Percentiles rank a stretch among this genome's conserved stretches.
Conservation (phyloP, 2,329 filamentous ascomycete genomes). For the Curvularia eragrostidis region DNA sequence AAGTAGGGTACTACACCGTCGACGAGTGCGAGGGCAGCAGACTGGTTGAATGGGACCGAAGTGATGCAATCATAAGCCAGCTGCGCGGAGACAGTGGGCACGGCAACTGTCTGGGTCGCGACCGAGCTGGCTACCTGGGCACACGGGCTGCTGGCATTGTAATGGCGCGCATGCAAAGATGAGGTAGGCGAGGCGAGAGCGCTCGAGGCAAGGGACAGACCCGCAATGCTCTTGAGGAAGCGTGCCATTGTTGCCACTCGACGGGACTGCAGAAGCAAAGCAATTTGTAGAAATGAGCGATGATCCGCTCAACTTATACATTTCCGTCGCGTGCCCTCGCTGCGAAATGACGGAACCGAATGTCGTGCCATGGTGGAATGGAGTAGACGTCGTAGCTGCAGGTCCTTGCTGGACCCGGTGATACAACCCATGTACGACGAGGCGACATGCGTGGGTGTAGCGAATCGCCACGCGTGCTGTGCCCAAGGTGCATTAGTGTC, state of each 20-base stretch:
- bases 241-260: conserved; percentile 34
- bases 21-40: conserved; percentile 50
- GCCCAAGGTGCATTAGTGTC: not conserved
- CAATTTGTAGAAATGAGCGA: not conserved
- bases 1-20: conserved; percentile 55
- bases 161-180: conserved; percentile 30
- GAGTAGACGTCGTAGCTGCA: too few species aligned
- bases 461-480: not conserved
- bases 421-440: not conserved
- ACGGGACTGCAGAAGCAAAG: not conserved
- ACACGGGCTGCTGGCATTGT: conserved; percentile 42
- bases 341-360: not conserved
- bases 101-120: conserved; percentile 32
- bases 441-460: not conserved
- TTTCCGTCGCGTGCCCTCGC: not conserved
- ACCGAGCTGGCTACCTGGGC: conserved; percentile 41
- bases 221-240: conserved; percentile 27
- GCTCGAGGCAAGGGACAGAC: conserved; percentile 37
- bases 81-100: conserved; percentile 52
- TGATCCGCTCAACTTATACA: not conserved
- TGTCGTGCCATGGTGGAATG: not conserved
- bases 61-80: conserved; percentile 57
- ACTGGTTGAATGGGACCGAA: conserved; percentile 55
- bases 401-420: too few species aligned
- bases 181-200: conserved; percentile 36